phyloP scores from a whole-genome alignment of 257 asterid genomes.

The Nicotiana tomentosiformis region DNA sequence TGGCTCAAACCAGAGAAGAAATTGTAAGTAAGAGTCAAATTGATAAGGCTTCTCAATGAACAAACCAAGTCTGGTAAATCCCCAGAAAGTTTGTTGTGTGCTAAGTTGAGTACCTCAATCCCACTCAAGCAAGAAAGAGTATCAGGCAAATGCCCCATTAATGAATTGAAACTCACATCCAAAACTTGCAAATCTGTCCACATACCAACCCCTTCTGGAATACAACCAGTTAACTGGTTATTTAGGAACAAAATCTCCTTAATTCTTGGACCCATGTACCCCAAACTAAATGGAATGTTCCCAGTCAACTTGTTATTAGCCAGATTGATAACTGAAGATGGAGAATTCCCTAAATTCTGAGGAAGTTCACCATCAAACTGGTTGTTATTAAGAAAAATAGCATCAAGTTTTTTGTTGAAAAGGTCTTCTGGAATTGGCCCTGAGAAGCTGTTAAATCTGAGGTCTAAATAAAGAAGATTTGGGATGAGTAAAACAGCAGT shows the following conservation, averaged over 20 bases:
- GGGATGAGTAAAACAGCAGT: constrained; percentile 39
- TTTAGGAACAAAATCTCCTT: constrained; percentile 72
- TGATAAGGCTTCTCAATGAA: constrained; percentile 43
- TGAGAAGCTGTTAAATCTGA: constrained; percentile 61
- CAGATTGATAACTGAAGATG: constrained; percentile 73
- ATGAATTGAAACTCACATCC: constrained; percentile 61
- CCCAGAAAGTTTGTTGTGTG: constrained; percentile 69
- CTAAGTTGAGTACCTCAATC: constrained; percentile 71
- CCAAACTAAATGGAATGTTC: constrained; percentile 58
- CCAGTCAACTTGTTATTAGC: constrained; percentile 74
- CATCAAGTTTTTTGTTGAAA: constrained; percentile 65
- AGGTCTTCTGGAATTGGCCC: constrained; percentile 66
- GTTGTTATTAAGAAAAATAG: constrained; percentile 72
- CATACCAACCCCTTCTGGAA: constrained; percentile 75
- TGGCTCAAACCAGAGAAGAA: constrained; percentile 73
- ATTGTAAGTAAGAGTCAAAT: constrained; percentile 68
- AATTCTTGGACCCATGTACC: constrained; percentile 49
- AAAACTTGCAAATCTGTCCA: constrained; percentile 79
- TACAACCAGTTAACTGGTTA: constrained; percentile 79
- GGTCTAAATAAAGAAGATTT: constrained; percentile 59
- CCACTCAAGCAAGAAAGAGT: constrained; percentile 58
- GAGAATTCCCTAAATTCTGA: constrained; percentile 65
- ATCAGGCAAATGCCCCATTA: constrained; percentile 76
- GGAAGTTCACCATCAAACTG: constrained; percentile 59
- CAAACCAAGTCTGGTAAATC: constrained; percentile 69